phyloP scores from a whole-genome alignment of 2,329 filamentous ascomycete genomes.

The Ophiocordyceps sinensis region DNA sequence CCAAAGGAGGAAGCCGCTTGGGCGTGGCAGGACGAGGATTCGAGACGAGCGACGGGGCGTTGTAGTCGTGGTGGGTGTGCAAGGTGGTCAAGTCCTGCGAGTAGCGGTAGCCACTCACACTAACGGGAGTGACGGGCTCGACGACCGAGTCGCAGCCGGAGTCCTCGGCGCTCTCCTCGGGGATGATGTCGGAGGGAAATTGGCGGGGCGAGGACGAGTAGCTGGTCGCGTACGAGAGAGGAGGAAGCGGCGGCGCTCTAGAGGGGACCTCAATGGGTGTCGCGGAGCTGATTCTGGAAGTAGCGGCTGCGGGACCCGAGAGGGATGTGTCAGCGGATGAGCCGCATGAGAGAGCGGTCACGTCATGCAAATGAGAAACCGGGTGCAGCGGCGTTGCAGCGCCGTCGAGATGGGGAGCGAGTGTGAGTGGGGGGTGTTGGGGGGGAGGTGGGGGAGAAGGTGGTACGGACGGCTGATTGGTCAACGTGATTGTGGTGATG shows the following conservation, averaged over 20 bases:
- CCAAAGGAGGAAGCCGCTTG: not conserved
- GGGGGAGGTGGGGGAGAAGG: too few relatives aligned
- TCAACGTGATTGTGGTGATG: too few relatives aligned
- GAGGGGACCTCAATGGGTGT: not conserved
- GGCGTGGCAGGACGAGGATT: constrained; percentile 2
- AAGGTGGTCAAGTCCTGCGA: constrained; percentile 38
- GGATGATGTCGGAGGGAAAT: constrained; percentile 37
- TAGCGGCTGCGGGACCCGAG: constrained; percentile 1
- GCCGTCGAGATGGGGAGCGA: not conserved
- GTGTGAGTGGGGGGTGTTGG: too few relatives aligned
- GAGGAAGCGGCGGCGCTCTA: constrained; percentile 2
- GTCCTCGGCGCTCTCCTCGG: constrained; percentile 39
- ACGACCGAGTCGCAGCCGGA: constrained; percentile 43
- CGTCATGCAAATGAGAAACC: constrained; percentile 3
- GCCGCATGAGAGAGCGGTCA: constrained; percentile 5
- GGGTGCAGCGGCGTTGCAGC: too few relatives aligned
- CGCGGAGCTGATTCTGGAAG: not conserved
- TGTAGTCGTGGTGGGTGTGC: constrained; percentile 15
- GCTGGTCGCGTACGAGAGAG: constrained; percentile 6
- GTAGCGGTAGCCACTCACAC: constrained; percentile 40
- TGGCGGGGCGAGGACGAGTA: constrained; percentile 30
- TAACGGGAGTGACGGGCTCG: constrained; percentile 48
- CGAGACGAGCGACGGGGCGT: constrained; percentile 8
- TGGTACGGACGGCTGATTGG: too few relatives aligned
- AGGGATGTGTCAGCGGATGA: constrained; percentile 5